These are phyloP conservation scores for Aureobasidium pullulans DNA, from an alignment of 2,329 filamentous ascomycete species.

Conservation along the genomic window DNA sequence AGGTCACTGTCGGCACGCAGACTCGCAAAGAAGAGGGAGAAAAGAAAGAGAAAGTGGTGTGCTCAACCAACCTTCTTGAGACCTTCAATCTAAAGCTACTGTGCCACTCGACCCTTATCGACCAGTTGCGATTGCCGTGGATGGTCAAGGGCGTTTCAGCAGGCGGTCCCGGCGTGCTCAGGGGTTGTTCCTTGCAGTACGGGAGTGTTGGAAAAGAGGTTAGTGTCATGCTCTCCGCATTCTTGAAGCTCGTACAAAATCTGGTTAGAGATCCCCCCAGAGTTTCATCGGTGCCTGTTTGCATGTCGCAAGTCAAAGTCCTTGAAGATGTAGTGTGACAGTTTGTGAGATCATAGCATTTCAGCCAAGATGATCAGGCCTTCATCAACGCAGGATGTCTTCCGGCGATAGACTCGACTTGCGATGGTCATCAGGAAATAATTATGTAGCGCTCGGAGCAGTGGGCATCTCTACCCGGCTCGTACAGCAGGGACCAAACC, in stretches of 20 bases:
- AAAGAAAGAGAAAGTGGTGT: slow-evolving; percentile 11
- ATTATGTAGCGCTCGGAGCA: not conserved
- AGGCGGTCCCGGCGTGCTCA: slow-evolving; percentile 5
- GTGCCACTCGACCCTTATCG: not conserved
- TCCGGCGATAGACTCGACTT: not conserved
- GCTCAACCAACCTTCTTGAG: not conserved
- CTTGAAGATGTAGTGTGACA: slow-evolving; percentile 1
- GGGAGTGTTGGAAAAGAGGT: slow-evolving; percentile 8
- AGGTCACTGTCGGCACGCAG: slow-evolving; percentile 1
- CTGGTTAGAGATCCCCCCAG: not conserved
- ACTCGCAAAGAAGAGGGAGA: not conserved
- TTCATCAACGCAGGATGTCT: not conserved
- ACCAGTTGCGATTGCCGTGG: not conserved
- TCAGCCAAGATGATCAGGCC: slow-evolving; percentile 1
- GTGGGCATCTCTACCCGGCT: not conserved
- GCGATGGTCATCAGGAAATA: not conserved
- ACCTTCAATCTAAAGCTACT: slow-evolving; percentile 3
- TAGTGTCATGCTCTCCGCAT: slow-evolving; percentile 8
- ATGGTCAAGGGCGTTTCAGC: slow-evolving; percentile 4
- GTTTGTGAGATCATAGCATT: not conserved
- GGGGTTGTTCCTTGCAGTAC: slow-evolving; percentile 2
- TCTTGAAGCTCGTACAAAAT: not conserved
- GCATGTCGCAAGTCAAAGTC: not conserved
- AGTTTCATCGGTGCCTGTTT: slow-evolving; percentile 1
- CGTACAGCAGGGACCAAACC: not conserved